Percentiles rank a stretch among this genome's conserved stretches.
Conservation (phyloP, 2,329 filamentous ascomycete species). For the Alternaria gaisen region DNA sequence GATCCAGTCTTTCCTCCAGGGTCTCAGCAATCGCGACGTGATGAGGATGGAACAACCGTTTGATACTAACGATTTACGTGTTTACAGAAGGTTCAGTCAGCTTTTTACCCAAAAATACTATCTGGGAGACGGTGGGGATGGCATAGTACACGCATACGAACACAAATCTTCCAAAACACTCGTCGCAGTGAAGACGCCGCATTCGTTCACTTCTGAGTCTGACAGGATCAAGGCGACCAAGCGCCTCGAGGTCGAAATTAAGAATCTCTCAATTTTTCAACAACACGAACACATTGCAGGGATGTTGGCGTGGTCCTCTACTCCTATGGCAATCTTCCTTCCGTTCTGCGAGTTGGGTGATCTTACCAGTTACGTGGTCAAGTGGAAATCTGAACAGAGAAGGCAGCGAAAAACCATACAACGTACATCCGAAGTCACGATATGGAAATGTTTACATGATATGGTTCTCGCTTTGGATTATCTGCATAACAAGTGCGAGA, state of each 20-base stretch:
- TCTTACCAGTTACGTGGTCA: conserved; percentile 13
- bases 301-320: conserved; percentile 11
- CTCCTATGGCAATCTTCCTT: conserved; percentile 25
- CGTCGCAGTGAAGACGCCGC: conserved; percentile 8
- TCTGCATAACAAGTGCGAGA: conserved; percentile 27
- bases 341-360: conserved; percentile 31
- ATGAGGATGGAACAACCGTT: neutral
- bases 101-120: neutral
- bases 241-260: neutral
- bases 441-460: conserved; percentile 41
- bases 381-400: conserved; percentile 10
- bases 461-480: conserved; percentile 31
- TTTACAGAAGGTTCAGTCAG: neutral
- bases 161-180: neutral
- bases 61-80: neutral
- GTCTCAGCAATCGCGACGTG: neutral
- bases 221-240: neutral
- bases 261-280: conserved; percentile 4
- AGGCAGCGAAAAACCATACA: neutral
- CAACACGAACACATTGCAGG: conserved; percentile 24
- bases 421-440: conserved; percentile 29
- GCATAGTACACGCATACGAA: conserved; percentile 13
- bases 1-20: neutral
- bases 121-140: conserved; percentile 22
- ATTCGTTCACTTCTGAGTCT: neutral